These are phyloP conservation scores for Exophiala alcalophila DNA, from an alignment of 2,329 filamentous ascomycete species.

Conservation along the genomic window DNA sequence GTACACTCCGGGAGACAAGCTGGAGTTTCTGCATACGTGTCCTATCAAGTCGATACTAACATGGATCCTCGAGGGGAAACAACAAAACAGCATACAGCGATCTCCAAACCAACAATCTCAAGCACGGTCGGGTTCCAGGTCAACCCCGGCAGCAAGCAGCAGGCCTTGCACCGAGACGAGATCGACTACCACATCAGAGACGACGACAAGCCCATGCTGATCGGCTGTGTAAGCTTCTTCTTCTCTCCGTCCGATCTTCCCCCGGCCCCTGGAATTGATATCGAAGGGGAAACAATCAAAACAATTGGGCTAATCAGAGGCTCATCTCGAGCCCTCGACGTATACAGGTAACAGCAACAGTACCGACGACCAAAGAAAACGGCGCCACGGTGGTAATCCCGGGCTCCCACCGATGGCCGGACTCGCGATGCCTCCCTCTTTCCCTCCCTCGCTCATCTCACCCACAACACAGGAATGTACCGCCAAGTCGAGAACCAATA, in stretches of 20 bases:
- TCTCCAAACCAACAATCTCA: slow-evolving; percentile 31
- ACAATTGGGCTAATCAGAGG: too few species aligned
- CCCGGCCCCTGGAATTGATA: too few species aligned
- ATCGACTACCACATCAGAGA: slow-evolving; percentile 35
- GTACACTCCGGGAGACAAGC: too few species aligned
- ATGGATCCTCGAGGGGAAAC: too few species aligned
- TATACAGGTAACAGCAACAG: slow-evolving; percentile 24
- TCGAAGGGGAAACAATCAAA: too few species aligned
- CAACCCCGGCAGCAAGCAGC: slow-evolving; percentile 27
- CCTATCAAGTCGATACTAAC: too few species aligned
- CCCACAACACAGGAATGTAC: slow-evolving; percentile 6
- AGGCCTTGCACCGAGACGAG: slow-evolving; percentile 33
- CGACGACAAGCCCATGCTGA: slow-evolving; percentile 37
- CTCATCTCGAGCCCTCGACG: too few species aligned
- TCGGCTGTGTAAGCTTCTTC: slow-evolving; percentile 40
- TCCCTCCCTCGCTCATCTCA: neutral
- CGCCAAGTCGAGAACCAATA: slow-evolving; percentile 33
- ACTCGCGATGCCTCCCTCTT: slow-evolving; percentile 29
- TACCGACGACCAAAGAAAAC: slow-evolving; percentile 36
- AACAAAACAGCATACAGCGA: slow-evolving; percentile 15
- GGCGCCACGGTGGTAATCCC: slow-evolving; percentile 35
- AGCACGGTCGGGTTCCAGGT: slow-evolving; percentile 35
- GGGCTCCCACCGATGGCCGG: slow-evolving; percentile 31
- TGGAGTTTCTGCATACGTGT: too few species aligned
- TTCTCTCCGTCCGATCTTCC: too few species aligned